Percentiles rank a stretch among this genome's conserved stretches.
These are phyloP conservation scores for Kockiozyma suomiensis DNA, from an alignment of 805 yeast genomes.

Conservation along the genomic window DNA sequence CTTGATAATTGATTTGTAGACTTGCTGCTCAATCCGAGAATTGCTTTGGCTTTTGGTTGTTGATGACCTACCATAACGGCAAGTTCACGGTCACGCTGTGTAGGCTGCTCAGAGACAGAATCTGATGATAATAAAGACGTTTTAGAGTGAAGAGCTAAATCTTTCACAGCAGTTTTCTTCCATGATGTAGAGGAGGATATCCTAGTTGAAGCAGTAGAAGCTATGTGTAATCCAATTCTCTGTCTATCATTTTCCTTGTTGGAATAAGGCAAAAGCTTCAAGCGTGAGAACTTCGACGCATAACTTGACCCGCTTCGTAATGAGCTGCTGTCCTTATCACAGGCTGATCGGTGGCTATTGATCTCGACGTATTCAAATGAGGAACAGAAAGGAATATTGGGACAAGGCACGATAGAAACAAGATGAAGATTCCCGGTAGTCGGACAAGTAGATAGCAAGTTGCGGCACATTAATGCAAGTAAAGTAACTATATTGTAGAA, in stretches of 20 bases:
- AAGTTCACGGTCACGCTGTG: not conserved
- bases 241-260: not conserved
- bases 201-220: not conserved
- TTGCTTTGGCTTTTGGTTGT: constrained; percentile 9
- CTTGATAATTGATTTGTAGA: not conserved
- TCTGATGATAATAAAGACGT: not conserved
- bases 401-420: constrained; percentile 17
- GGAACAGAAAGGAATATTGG: constrained; percentile 14
- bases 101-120: not conserved
- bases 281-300: not conserved
- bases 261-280: not conserved
- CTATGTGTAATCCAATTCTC: not conserved
- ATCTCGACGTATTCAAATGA: constrained; percentile 10
- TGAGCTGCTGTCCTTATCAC: too few relatives aligned
- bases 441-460: constrained; percentile 8
- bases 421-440: constrained; percentile 3
- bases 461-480: constrained; percentile 10
- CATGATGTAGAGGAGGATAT: not conserved
- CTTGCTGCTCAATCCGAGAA: constrained; percentile 2
- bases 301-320: not conserved
- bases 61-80: constrained; percentile 3
- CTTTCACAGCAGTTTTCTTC: not conserved
- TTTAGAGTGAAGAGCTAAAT: not conserved
- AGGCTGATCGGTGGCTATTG: not conserved
- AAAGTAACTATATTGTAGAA: not conserved